Base-by-base conservation (phyloP, 1,284 basidiomycete genomes). In the Papiliotrema laurentii region DNA sequence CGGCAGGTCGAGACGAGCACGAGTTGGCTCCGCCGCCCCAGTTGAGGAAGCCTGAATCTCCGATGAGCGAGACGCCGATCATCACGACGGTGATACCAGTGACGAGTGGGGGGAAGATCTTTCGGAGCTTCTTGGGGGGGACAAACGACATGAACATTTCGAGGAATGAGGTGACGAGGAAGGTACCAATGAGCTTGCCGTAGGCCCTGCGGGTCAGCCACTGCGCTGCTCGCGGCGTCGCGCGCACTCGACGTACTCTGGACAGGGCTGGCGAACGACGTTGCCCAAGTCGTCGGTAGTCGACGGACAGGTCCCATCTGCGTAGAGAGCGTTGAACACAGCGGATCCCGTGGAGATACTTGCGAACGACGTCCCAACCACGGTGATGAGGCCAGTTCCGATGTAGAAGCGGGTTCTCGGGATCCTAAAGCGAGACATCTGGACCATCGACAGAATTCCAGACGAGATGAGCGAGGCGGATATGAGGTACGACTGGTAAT, bases 111-210 rank as follows among this genome's bases (percentile, higher is more conserved):
- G 89, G 87, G 68, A 91, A 91, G 53, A 88, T 55, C 40, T 50
- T 55, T 11, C 54, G 43, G 7, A 66, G 55, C 27, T 56, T 58
- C 34, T 48, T 53, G 21, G 64, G 77, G 0, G 85, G 83, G 10
- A 86, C 77, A 67, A 91, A 89, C 0, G 85, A 82, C 65, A 92
- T 74, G 53, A 78, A 78, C 37, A 91, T 88, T 72, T 90, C 86
- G 41, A 89, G 78, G 72, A 92, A 83, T 0, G 86, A 82, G 63
- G 86, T 89, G 44, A 91, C 76, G 0, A 85, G 82, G 0, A 87
- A 88, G 72, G 49, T 60, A 80, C 86, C 85, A 18, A 88, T 77
- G 10, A 89, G 74, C 74, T 79, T 84, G 30, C 87, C 87, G 61
- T 86, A 89, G 0, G 85, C 86, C 54, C 49, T 50, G 26, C 24